A percentile compares a stretch with the other conserved stretches of the same genome.
Evolutionary conservation across 192 early-diverging fungal genomes (phyloP).

Genomic region (Entomortierella lignicola): DNA sequence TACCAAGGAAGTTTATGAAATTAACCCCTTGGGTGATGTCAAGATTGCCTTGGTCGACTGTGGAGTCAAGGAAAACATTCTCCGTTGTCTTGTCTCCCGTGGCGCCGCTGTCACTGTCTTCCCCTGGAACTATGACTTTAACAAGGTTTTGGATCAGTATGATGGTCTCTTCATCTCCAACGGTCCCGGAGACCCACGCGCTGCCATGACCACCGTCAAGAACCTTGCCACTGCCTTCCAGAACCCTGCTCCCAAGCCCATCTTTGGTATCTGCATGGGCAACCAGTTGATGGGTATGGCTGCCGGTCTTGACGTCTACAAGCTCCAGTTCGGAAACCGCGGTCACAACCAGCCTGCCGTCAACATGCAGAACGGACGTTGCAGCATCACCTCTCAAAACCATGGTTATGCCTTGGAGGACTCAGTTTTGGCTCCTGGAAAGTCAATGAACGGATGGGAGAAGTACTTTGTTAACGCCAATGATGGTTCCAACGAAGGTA

Average conservation of each 20-base stretch:
- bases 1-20: slow-evolving; percentile 72
- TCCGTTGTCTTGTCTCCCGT: slow-evolving; percentile 82
- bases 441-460: slow-evolving; percentile 85
- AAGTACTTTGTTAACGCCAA: slow-evolving; percentile 95
- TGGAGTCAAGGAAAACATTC: slow-evolving; percentile 94
- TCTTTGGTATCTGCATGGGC: slow-evolving; percentile 99
- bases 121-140: slow-evolving; percentile 87
- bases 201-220: slow-evolving; percentile 73
- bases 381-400: slow-evolving; percentile 96
- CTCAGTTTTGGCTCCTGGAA: slow-evolving; percentile 71
- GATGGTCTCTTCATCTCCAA: slow-evolving; percentile 96
- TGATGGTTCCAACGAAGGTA: slow-evolving; percentile 95
- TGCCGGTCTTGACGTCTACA: slow-evolving; percentile 87
- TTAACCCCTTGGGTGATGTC: slow-evolving; percentile 83
- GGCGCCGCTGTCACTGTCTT: slow-evolving; percentile 89
- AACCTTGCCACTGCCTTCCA: slow-evolving; percentile 74
- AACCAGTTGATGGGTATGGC: slow-evolving; percentile 93
- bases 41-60: slow-evolving; percentile 90
- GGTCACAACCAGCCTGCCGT: slow-evolving; percentile 96
- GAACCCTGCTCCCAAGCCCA: slow-evolving; percentile 77
- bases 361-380: slow-evolving; percentile 78
- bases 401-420: slow-evolving; percentile 93
- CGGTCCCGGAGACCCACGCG: slow-evolving; percentile 87
- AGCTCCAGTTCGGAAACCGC: slow-evolving; percentile 94
- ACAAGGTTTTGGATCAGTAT: slow-evolving; percentile 66